These are phyloP conservation scores for Bimuria novae-zelandiae DNA, from an alignment of 2,329 filamentous ascomycete genomes.

Conservation along the genomic window DNA sequence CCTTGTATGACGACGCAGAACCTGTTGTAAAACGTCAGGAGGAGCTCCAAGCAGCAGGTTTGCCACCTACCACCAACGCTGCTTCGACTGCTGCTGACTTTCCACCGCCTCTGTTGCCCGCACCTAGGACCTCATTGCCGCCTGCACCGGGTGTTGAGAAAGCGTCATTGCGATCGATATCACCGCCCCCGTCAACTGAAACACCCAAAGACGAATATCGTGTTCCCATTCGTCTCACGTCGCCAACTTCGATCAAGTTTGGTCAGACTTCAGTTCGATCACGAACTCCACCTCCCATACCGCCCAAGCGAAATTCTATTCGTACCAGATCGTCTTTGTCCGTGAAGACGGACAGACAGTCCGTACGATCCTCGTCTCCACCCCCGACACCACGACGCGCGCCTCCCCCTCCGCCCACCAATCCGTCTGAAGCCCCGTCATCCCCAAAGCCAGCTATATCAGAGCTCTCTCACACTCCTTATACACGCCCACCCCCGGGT, in stretches of 20 bases:
- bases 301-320: conserved; percentile 17
- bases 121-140: conserved; percentile 34
- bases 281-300: conserved; percentile 5
- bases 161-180: conserved; percentile 5
- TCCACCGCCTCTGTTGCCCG: conserved; percentile 43
- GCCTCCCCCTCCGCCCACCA: conserved; percentile 23
- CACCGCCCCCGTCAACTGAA: conserved; percentile 2
- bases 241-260: background rate
- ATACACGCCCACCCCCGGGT: conserved; percentile 34
- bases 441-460: conserved; percentile 1
- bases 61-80: conserved; percentile 40
- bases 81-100: conserved; percentile 46
- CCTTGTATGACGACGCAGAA: conserved; percentile 55
- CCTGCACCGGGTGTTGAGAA: conserved; percentile 24
- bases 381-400: conserved; percentile 26
- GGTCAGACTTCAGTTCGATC: conserved; percentile 10
- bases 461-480: conserved; percentile 21
- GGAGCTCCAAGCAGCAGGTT: conserved; percentile 45
- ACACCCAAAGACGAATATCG: background rate
- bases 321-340: conserved; percentile 23
- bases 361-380: conserved; percentile 18
- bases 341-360: background rate
- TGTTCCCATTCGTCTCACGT: conserved; percentile 2
- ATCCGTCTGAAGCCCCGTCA: conserved; percentile 11
- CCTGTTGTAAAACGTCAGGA: conserved; percentile 38